A percentile compares a stretch with the other conserved stretches of the same genome.
phyloP scores from a whole-genome alignment of 2,329 filamentous ascomycete genomes.

The Colletotrichum scovillei region DNA sequence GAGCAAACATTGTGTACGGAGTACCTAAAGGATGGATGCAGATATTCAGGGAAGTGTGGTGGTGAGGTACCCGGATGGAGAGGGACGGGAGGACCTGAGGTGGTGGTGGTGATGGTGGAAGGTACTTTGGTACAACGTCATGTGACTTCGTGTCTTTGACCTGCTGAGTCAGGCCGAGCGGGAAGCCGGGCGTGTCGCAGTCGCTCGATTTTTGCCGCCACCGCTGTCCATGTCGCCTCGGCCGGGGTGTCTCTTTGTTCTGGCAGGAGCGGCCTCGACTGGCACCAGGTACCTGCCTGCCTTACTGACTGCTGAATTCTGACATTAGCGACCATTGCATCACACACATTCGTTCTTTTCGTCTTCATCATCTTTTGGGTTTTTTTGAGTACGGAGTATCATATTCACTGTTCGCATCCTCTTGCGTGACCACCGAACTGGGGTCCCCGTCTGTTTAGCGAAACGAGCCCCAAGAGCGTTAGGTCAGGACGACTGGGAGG shows the following conservation, averaged over 20 bases:
- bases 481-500: not conserved
- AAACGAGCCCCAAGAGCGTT: not conserved
- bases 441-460: not conserved
- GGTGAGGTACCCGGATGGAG: not conserved
- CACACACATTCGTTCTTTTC: not conserved
- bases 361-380: not conserved
- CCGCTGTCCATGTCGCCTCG: not conserved
- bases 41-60: not conserved
- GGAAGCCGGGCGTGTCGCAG: constrained; percentile 22
- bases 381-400: no score
- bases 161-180: constrained; percentile 34
- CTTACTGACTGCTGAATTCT: not conserved
- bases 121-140: not conserved
- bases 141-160: constrained; percentile 35
- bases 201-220: not conserved
- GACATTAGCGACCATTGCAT: not conserved
- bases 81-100: not conserved
- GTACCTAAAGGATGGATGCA: no score
- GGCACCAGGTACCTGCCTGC: no score
- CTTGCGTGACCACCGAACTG: not conserved
- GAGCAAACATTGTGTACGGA: constrained; percentile 17
- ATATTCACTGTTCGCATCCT: not conserved
- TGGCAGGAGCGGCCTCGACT: not conserved
- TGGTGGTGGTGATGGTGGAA: not conserved
- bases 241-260: not conserved